phyloP scores from a whole-genome alignment of 805 yeast species.

The Starmerella sirachaensis region DNA sequence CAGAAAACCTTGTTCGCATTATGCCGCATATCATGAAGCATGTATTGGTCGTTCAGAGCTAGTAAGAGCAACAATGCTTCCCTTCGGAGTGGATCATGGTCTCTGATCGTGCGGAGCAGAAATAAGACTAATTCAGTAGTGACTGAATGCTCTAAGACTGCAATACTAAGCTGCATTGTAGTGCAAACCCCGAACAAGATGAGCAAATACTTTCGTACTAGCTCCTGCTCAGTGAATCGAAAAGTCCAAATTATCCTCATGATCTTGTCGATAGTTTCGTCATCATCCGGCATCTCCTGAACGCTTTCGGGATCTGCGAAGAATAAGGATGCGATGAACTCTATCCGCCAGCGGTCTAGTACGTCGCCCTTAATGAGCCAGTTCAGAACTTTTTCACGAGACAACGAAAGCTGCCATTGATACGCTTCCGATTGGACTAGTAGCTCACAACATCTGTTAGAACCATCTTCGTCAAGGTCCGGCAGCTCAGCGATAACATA shows the following conservation, averaged over 20 bases:
- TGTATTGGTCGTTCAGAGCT: conserved; percentile 76
- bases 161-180: conserved; percentile 5
- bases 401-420: neutral
- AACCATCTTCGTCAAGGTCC: neutral
- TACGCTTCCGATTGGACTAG: conserved; percentile 14
- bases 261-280: conserved; percentile 23
- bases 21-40: conserved; percentile 35
- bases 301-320: conserved; percentile 2
- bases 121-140: conserved; percentile 37
- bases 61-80: conserved; percentile 54
- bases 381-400: conserved; percentile 3
- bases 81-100: conserved; percentile 33
- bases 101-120: conserved; percentile 37
- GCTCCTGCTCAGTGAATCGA: conserved; percentile 30
- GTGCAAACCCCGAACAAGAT: conserved; percentile 8
- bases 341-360: conserved; percentile 7
- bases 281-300: neutral
- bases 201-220: conserved; percentile 38
- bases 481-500: conserved; percentile 8
- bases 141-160: conserved; percentile 21
- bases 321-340: conserved; percentile 7
- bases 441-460: conserved; percentile 1
- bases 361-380: conserved; percentile 11
- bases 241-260: conserved; percentile 33
- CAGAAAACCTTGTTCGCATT: conserved; percentile 42